Percentiles rank a stretch among this genome's conserved stretches.
Conservation (phyloP, 495 filamentous ascomycete genomes). For the Daldinia vernicosa region DNA sequence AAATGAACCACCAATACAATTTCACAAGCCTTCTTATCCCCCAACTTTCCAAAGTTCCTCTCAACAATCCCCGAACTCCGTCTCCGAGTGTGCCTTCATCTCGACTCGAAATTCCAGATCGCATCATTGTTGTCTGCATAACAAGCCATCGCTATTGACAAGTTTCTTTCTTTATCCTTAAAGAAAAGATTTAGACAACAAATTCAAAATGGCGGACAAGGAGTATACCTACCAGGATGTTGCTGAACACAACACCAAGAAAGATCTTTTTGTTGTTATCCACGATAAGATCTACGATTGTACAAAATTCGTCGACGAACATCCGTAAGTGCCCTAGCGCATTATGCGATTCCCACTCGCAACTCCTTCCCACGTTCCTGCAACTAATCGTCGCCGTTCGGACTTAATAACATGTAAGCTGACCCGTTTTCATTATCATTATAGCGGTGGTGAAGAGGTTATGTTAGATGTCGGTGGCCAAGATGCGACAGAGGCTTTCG, state of each 20-base stretch:
- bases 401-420: constrained; percentile 16
- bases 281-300: constrained; percentile 97
- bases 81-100: constrained; percentile 12
- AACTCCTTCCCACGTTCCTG: not conserved
- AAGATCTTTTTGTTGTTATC: constrained; percentile 90
- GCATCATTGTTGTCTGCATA: not conserved
- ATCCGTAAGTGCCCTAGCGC: constrained; percentile 79
- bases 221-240: constrained; percentile 87
- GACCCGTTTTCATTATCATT: constrained; percentile 14
- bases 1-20: constrained; percentile 29
- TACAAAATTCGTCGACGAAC: constrained; percentile 93
- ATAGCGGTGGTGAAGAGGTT: constrained; percentile 97
- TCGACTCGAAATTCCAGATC: constrained; percentile 5
- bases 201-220: constrained; percentile 71
- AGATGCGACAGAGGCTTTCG: constrained; percentile 97
- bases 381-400: not conserved
- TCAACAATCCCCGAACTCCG: constrained; percentile 25
- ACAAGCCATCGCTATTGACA: constrained; percentile 24
- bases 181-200: constrained; percentile 14
- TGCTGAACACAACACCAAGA: constrained; percentile 89
- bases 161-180: constrained; percentile 10
- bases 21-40: constrained; percentile 27
- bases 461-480: constrained; percentile 95
- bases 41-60: constrained; percentile 9
- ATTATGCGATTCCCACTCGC: constrained; percentile 3